Percentiles rank a stretch among this genome's conserved stretches.
These are phyloP conservation scores for Starmerella vitae DNA, from an alignment of 805 yeast species.

Conservation along the genomic window DNA sequence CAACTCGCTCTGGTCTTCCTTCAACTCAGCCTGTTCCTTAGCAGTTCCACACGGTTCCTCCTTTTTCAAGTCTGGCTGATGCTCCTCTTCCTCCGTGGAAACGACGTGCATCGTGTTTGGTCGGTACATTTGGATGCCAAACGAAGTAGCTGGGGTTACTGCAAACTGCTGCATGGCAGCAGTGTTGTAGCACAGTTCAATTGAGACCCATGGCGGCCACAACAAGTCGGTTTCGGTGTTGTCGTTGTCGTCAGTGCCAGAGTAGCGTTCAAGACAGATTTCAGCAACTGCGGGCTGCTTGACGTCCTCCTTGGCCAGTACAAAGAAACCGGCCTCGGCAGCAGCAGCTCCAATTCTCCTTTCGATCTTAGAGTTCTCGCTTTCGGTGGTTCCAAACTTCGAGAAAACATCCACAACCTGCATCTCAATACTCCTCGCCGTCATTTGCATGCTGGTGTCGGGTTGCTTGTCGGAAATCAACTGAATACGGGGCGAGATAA, in stretches of 20 bases:
- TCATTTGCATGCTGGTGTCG: constrained; percentile 51
- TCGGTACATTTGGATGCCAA: constrained; percentile 46
- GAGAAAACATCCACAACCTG: constrained; percentile 49
- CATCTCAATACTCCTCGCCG: constrained; percentile 57
- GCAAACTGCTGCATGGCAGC: constrained; percentile 36
- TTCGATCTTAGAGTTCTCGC: constrained; percentile 40
- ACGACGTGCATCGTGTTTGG: constrained; percentile 35
- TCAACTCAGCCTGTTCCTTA: background rate
- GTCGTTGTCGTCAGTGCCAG: constrained; percentile 39
- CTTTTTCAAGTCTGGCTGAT: background rate
- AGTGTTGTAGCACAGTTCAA: constrained; percentile 51
- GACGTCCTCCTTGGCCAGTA: constrained; percentile 42
- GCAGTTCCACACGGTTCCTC: background rate
- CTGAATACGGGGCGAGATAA: constrained; percentile 77
- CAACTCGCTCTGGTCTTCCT: background rate
- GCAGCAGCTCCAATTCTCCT: constrained; percentile 57
- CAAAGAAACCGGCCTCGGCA: constrained; percentile 57
- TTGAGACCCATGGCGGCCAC: constrained; percentile 90
- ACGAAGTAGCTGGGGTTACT: constrained; percentile 50
- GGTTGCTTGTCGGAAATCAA: constrained; percentile 38
- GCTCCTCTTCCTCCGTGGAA: constrained; percentile 9
- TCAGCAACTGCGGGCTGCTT: constrained; percentile 50
- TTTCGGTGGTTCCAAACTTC: constrained; percentile 31
- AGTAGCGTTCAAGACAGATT: constrained; percentile 32
- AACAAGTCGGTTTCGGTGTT: no score